These are phyloP conservation scores for Physcia stellaris DNA, from an alignment of 495 filamentous ascomycete genomes.

Conservation along the genomic window DNA sequence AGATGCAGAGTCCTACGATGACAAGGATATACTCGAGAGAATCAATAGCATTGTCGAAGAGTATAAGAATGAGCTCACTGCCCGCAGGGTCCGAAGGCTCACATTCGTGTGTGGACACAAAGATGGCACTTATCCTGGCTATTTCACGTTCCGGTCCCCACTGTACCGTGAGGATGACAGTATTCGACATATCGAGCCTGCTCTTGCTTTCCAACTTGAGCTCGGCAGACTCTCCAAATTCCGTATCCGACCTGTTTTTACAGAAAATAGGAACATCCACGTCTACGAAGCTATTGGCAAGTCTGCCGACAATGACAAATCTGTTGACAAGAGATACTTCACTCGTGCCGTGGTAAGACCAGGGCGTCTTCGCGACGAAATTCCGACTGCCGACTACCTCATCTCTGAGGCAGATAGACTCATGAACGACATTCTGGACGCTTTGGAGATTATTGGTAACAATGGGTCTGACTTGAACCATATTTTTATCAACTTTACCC, in stretches of 20 bases:
- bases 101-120: slow-evolving; percentile 95
- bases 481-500: slow-evolving; percentile 98
- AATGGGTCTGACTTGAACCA: slow-evolving; percentile 99
- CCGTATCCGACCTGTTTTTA: slow-evolving; percentile 94
- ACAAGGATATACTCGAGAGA: slow-evolving; percentile 62
- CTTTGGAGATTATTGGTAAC: slow-evolving; percentile 94
- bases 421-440: slow-evolving; percentile 96
- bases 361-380: slow-evolving; percentile 88
- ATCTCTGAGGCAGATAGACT: slow-evolving; percentile 93
- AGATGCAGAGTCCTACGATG: slow-evolving; percentile 77
- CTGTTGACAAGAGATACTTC: slow-evolving; percentile 78
- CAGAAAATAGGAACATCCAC: slow-evolving; percentile 96
- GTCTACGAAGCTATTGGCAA: slow-evolving; percentile 96
- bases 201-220: slow-evolving; percentile 95
- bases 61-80: slow-evolving; percentile 68
- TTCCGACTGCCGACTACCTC: slow-evolving; percentile 92
- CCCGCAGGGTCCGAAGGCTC: slow-evolving; percentile 70
- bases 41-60: slow-evolving; percentile 65
- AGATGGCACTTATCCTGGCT: slow-evolving; percentile 88
- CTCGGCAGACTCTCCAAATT: slow-evolving; percentile 89
- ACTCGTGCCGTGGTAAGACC: slow-evolving; percentile 86
- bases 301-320: slow-evolving; percentile 71
- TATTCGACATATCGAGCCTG: slow-evolving; percentile 94
- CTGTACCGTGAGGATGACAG: slow-evolving; percentile 78
- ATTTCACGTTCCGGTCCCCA: slow-evolving; percentile 95